Percentiles rank a stretch among this genome's conserved stretches.
These are phyloP conservation scores for Zizania palustris DNA, from an alignment of 202 grass and related monocot genomes.

Conservation along the genomic window DNA sequence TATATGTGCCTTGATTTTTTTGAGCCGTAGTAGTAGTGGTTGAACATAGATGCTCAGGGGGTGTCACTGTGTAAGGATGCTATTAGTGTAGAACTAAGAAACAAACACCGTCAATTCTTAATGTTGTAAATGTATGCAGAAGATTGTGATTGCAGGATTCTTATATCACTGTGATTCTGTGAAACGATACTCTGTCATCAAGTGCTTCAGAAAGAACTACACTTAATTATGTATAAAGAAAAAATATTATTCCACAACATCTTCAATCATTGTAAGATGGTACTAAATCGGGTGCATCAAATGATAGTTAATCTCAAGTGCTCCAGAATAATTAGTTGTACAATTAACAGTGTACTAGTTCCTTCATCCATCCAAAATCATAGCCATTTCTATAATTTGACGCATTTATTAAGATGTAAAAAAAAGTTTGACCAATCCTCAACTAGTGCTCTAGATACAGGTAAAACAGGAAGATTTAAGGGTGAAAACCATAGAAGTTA, in stretches of 20 bases:
- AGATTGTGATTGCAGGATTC: neutral
- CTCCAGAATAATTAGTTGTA: too few species aligned
- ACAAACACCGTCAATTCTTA: neutral
- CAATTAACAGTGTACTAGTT: too few species aligned
- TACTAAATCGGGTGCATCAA: constrained; percentile 1
- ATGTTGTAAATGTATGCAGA: constrained; percentile 8
- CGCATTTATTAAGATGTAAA: too few species aligned
- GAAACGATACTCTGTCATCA: neutral
- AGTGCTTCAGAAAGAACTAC: too few species aligned
- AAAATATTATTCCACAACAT: constrained; percentile 16
- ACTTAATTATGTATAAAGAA: neutral
- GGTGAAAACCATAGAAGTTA: too few species aligned
- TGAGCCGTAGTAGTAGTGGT: neutral
- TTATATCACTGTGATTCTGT: neutral
- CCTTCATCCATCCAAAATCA: too few species aligned
- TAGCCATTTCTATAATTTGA: too few species aligned
- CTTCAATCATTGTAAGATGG: constrained; percentile 14
- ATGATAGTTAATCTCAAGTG: neutral
- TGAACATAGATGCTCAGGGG: neutral
- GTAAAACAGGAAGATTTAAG: too few species aligned
- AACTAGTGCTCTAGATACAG: too few species aligned
- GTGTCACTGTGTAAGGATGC: neutral
- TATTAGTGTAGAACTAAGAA: neutral
- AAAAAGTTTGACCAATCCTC: too few species aligned
- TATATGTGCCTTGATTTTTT: constrained; percentile 11